These are phyloP conservation scores for Pouteria glomerata DNA, from an alignment of 148 eudicot genomes.

Conservation along the genomic window DNA sequence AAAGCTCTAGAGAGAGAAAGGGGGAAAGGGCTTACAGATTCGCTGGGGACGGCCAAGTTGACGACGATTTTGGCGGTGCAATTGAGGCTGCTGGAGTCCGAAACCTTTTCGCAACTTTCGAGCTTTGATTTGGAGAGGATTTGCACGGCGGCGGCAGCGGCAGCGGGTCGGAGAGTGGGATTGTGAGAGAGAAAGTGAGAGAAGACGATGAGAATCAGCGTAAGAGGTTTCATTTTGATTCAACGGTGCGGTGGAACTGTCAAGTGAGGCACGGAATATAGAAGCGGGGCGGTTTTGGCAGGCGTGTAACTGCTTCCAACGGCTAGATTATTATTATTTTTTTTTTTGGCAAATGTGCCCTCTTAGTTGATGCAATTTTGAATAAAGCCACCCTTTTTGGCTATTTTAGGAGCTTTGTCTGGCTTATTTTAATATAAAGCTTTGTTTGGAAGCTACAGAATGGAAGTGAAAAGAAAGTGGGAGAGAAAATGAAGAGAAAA, in stretches of 20 bases:
- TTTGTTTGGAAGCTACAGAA: too few relatives aligned
- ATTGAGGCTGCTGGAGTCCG: slow-evolving; percentile 39
- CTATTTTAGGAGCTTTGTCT: too few relatives aligned
- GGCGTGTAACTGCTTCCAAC: slow-evolving; percentile 4
- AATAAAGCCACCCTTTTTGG: too few relatives aligned
- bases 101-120: slow-evolving; percentile 72
- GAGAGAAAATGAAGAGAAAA: too few relatives aligned
- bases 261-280: not conserved
- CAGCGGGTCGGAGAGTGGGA: not conserved
- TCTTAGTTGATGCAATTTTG: not conserved
- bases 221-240: slow-evolving; percentile 10
- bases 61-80: slow-evolving; percentile 75
- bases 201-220: not conserved
- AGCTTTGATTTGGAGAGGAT: slow-evolving; percentile 87
- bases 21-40: slow-evolving; percentile 39
- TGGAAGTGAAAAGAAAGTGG: too few relatives aligned
- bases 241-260: not conserved
- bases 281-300: slow-evolving; percentile 11
- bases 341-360: not conserved
- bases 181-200: slow-evolving; percentile 9
- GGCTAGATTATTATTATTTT: not conserved
- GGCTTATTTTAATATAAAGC: too few relatives aligned
- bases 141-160: slow-evolving; percentile 37
- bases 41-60: slow-evolving; percentile 80
- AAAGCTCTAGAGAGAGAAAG: not conserved